A percentile compares a stretch with the other conserved stretches of the same genome.
phyloP scores from a whole-genome alignment of 805 yeast species.

The Starmerella bombi region DNA sequence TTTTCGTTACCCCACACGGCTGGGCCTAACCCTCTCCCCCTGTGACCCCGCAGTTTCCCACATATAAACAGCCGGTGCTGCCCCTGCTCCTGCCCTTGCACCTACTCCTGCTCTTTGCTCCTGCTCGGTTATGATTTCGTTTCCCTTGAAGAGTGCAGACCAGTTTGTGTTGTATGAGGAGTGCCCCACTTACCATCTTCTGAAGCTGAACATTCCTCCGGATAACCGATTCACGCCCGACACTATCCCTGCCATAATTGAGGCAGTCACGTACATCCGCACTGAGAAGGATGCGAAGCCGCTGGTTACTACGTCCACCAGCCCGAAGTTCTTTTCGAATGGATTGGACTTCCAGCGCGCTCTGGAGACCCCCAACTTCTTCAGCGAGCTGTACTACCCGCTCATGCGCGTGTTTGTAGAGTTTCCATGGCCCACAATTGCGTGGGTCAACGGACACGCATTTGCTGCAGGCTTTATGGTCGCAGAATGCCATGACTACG shows the following conservation, averaged over 20 bases:
- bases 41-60: no score
- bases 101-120: background rate
- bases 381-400: constrained; percentile 25
- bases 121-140: background rate
- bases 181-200: constrained; percentile 23
- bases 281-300: constrained; percentile 24
- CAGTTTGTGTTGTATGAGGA: constrained; percentile 13
- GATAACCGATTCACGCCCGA: constrained; percentile 29
- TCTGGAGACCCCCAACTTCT: constrained; percentile 26
- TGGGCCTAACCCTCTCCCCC: no score
- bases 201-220: constrained; percentile 26
- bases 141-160: constrained; percentile 14
- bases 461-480: constrained; percentile 33
- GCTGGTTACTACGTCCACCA: constrained; percentile 28
- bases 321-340: constrained; percentile 30
- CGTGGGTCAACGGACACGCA: constrained; percentile 31
- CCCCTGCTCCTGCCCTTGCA: no score
- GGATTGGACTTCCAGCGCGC: constrained; percentile 31
- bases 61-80: no score
- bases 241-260: constrained; percentile 25
- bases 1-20: no score
- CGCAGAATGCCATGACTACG: constrained; percentile 30
- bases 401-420: constrained; percentile 26
- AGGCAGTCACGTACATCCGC: constrained; percentile 26
- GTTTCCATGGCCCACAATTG: constrained; percentile 32